phyloP scores from a whole-genome alignment of 257 asterid genomes.

The Solanum appendiculatum region DNA sequence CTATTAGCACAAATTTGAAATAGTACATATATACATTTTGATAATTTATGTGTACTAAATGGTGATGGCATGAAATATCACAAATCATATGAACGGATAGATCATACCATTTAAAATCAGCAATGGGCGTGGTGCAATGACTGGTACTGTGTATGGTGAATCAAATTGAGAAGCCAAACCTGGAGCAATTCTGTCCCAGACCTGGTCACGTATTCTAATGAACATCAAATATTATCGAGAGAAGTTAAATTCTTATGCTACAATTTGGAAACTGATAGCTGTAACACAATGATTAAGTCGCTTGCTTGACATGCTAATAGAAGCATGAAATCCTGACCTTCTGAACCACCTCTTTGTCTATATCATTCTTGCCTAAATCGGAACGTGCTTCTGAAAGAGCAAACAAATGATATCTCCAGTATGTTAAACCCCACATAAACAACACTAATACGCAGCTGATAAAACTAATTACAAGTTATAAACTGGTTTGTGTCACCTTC shows the following conservation, averaged over 20 bases:
- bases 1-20: background rate
- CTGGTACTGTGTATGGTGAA: constrained; percentile 58
- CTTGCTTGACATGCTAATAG: background rate
- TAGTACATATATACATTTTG: background rate
- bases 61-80: background rate
- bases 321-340: constrained; percentile 35
- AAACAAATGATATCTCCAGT: background rate
- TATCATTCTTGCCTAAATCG: constrained; percentile 52
- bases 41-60: background rate
- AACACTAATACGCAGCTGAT: background rate
- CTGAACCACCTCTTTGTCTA: constrained; percentile 76
- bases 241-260: background rate
- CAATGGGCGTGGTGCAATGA: constrained; percentile 76
- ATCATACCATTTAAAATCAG: constrained; percentile 64
- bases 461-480: background rate
- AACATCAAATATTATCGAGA: background rate
- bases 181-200: constrained; percentile 92
- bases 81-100: background rate
- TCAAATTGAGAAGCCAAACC: constrained; percentile 71
- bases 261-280: background rate
- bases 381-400: constrained; percentile 64
- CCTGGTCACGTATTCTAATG: constrained; percentile 31
- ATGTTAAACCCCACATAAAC: background rate
- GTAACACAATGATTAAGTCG: background rate
- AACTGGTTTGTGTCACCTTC: constrained; percentile 39